These are phyloP conservation scores for Elymus sibiricus DNA, from an alignment of 176 grass and related monocot genomes.

Conservation along the genomic window DNA sequence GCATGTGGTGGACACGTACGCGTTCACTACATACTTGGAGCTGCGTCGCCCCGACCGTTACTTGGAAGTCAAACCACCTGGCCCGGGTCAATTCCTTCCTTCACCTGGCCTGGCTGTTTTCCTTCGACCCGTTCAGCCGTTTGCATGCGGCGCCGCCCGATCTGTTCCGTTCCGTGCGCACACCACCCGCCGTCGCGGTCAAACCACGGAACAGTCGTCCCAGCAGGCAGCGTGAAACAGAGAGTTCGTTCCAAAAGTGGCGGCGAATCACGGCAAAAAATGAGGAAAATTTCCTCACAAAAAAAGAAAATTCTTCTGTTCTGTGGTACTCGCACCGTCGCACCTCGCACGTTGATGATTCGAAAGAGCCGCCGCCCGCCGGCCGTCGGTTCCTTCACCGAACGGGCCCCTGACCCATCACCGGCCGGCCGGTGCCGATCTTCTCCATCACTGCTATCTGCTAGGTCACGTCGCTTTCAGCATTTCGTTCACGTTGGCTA, in stretches of 20 bases:
- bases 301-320: not conserved
- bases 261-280: not conserved
- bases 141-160: not conserved
- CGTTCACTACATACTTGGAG: not conserved
- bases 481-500: not conserved
- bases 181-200: not conserved
- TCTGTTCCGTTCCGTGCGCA: not conserved
- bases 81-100: not conserved
- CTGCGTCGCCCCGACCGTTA: not conserved
- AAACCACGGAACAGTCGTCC: not conserved
- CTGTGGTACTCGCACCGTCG: not conserved
- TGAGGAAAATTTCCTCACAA: not conserved
- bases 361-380: not conserved
- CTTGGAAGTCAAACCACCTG: not conserved
- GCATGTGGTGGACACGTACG: not conserved
- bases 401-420: not conserved
- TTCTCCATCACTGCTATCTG: not conserved
- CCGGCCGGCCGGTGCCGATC: not conserved
- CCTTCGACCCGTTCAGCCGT: not conserved
- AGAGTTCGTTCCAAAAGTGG: not conserved
- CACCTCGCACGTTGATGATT: not conserved
- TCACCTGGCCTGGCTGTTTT: not conserved
- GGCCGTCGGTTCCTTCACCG: not conserved
- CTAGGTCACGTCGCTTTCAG: not conserved
- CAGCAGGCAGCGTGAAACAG: not conserved